A percentile compares a stretch with the other conserved stretches of the same genome.
These are phyloP conservation scores for Claviceps capensis DNA, from an alignment of 2,329 filamentous ascomycete genomes.

Conservation along the genomic window DNA sequence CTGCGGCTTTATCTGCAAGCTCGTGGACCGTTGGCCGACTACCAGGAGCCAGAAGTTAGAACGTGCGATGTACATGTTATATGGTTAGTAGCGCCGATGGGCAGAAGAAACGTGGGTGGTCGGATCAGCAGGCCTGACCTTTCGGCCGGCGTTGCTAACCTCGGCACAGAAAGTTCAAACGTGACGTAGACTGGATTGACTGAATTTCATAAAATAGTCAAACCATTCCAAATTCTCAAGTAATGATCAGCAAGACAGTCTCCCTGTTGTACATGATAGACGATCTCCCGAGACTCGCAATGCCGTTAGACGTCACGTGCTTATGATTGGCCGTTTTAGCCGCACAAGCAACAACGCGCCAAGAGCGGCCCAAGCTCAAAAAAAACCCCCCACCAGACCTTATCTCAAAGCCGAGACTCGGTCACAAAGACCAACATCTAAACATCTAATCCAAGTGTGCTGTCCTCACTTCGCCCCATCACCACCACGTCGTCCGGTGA, in stretches of 20 bases:
- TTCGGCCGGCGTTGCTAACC: not conserved
- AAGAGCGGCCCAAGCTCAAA: not conserved
- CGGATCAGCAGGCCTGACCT: not conserved
- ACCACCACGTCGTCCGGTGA: not conserved
- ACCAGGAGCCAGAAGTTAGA: not conserved
- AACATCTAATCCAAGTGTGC: not conserved
- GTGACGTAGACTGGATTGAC: not conserved
- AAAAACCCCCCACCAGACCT: not conserved
- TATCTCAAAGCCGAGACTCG: not conserved
- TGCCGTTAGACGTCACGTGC: not conserved
- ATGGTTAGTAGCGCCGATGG: too few species aligned
- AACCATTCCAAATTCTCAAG: too few species aligned
- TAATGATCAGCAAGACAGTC: too few species aligned
- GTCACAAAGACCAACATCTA: not conserved
- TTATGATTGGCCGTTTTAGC: not conserved
- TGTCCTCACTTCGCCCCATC: not conserved
- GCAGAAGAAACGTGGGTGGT: not conserved
- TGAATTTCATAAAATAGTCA: not conserved
- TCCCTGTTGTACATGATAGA: too few species aligned
- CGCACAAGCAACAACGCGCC: not conserved
- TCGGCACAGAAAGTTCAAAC: not conserved
- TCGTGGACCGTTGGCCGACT: not conserved
- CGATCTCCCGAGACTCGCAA: not conserved
- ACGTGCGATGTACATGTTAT: too few species aligned
- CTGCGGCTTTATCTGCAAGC: not conserved